Percentiles rank a stretch among this genome's conserved stretches.
phyloP scores from a whole-genome alignment of 1,284 basidiomycete species.

The Hortiboletus rubellus region DNA sequence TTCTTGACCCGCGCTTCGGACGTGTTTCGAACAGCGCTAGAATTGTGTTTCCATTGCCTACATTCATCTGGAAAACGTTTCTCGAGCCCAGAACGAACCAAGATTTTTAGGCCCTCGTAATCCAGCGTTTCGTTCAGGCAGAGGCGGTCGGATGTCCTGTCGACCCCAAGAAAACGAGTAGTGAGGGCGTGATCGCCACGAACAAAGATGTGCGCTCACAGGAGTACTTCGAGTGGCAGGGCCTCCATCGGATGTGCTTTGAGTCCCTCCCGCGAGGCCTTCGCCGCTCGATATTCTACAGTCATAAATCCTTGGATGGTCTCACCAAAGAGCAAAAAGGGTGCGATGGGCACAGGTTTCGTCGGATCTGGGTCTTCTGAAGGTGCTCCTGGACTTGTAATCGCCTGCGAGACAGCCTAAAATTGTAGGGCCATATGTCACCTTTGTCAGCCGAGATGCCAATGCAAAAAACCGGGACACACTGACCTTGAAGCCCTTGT shows the following conservation, averaged over 20 bases:
- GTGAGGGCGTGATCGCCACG: neutral
- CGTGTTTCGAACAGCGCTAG: neutral
- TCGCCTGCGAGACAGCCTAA: conserved; percentile 18
- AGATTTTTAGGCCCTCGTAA: conserved; percentile 29
- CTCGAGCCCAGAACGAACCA: conserved; percentile 34
- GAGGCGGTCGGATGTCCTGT: conserved; percentile 26
- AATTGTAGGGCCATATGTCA: neutral
- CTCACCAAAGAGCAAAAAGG: conserved; percentile 38
- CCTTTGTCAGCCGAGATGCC: neutral
- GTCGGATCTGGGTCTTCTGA: conserved; percentile 11
- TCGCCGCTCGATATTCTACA: conserved; percentile 21
- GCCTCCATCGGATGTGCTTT: neutral
- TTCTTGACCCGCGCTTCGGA: neutral
- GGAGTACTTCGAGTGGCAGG: conserved; percentile 14
- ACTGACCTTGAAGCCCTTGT: conserved; percentile 45
- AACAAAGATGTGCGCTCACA: conserved; percentile 17
- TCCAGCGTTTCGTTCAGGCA: conserved; percentile 29
- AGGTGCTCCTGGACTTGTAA: conserved; percentile 9
- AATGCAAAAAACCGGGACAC: neutral
- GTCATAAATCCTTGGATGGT: conserved; percentile 39
- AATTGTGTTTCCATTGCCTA: conserved; percentile 24
- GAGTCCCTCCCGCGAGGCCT: neutral
- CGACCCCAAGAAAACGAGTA: too few species aligned
- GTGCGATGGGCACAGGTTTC: conserved; percentile 17
- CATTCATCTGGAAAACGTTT: conserved; percentile 27